A percentile compares a stretch with the other conserved stretches of the same genome.
These are phyloP conservation scores for Hymenoscyphus linearis DNA, from an alignment of 2,329 filamentous ascomycete genomes.

Conservation along the genomic window DNA sequence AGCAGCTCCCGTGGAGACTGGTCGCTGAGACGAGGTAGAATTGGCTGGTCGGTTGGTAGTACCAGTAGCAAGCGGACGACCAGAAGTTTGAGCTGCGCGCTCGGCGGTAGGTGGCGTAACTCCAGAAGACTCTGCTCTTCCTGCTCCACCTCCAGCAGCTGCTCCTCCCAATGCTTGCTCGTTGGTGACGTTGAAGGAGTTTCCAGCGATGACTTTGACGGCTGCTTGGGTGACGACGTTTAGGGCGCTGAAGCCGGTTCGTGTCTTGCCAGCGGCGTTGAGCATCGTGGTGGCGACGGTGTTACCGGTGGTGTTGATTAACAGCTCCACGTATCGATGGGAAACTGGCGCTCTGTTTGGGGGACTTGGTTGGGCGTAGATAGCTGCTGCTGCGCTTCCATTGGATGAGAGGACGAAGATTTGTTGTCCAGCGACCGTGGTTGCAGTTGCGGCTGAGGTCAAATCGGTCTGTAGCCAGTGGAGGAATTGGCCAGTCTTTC, in stretches of 20 bases:
- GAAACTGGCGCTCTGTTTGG: conserved; percentile 22
- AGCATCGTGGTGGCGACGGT: conserved; percentile 7
- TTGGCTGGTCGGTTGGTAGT: neutral
- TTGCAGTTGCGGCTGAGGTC: conserved; percentile 18
- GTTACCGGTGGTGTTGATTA: conserved; percentile 25
- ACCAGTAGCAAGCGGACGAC: neutral
- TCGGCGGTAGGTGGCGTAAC: neutral
- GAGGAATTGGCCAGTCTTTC: conserved; percentile 23
- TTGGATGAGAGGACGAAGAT: conserved; percentile 25
- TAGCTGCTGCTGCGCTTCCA: conserved; percentile 17
- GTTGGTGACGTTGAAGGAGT: conserved; percentile 26
- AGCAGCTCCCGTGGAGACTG: conserved; percentile 3
- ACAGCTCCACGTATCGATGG: conserved; percentile 26
- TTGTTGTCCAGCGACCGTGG: conserved; percentile 20
- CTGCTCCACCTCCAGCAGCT: neutral
- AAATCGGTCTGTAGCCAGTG: conserved; percentile 30
- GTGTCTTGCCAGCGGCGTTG: conserved; percentile 6
- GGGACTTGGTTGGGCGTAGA: conserved; percentile 24
- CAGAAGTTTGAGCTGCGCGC: neutral
- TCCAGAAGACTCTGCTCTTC: neutral
- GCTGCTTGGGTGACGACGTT: conserved; percentile 16
- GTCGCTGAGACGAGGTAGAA: neutral
- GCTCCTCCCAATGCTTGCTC: conserved; percentile 2
- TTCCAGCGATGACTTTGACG: conserved; percentile 18
- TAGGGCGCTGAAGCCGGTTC: conserved; percentile 20